A percentile compares a stretch with the other conserved stretches of the same genome.
phyloP scores from a whole-genome alignment of 371 early-diverging fungal species.

The Haplosporangium sp. region DNA sequence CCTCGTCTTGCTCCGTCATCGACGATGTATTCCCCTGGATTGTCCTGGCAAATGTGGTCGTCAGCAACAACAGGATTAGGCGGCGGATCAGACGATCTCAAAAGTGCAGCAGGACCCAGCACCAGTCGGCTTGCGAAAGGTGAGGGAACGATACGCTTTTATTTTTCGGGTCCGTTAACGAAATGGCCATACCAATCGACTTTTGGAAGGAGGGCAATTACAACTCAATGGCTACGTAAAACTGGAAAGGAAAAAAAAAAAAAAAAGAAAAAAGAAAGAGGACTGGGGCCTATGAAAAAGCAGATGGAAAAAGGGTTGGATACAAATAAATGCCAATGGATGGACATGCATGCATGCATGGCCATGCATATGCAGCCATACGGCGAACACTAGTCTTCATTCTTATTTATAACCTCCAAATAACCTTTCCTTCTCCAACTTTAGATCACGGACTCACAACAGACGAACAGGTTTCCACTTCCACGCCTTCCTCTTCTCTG shows the following conservation, averaged over 20 bases:
- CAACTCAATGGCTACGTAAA: too few species aligned
- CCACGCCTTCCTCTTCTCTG: constrained; percentile 24
- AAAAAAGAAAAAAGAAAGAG: too few species aligned
- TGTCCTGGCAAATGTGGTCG: constrained; percentile 53
- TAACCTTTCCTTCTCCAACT: too few species aligned
- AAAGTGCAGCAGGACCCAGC: constrained; percentile 12
- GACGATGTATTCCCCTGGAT: constrained; percentile 48
- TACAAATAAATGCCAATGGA: neutral
- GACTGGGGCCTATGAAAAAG: too few species aligned
- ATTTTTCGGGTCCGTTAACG: neutral
- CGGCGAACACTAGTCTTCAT: neutral
- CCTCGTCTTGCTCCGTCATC: constrained; percentile 28
- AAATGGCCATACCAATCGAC: too few species aligned
- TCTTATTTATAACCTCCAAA: constrained; percentile 6
- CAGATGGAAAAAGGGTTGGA: neutral
- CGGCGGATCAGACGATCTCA: constrained; percentile 37
- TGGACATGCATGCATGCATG: constrained; percentile 1
- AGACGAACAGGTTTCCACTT: constrained; percentile 18
- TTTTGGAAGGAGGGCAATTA: too few species aligned
- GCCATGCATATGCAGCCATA: constrained; percentile 23
- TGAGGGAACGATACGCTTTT: neutral
- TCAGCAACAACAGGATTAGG: constrained; percentile 23
- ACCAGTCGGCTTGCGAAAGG: constrained; percentile 22
- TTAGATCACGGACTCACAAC: constrained; percentile 12
- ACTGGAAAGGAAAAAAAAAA: too few species aligned